phyloP scores from a whole-genome alignment of 192 early-diverging fungal genomes.

The Piromyces sp. region DNA sequence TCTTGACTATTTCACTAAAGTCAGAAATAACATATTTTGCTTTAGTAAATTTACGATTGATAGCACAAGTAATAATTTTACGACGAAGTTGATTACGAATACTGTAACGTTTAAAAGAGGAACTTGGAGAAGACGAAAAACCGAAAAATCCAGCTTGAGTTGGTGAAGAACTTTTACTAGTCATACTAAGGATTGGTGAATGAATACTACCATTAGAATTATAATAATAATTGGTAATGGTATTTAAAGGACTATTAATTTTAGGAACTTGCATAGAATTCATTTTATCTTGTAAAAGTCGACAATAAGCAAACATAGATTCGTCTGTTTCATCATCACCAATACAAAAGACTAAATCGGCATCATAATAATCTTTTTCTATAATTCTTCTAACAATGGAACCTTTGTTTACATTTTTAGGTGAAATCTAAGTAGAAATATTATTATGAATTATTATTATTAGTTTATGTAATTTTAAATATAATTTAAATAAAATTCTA shows the following conservation, averaged over 20 bases:
- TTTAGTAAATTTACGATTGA: not conserved
- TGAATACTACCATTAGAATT: not conserved
- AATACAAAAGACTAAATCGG: slow-evolving; percentile 50
- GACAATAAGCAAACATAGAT: slow-evolving; percentile 46
- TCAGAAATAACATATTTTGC: not conserved
- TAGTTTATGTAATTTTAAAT: too few relatives aligned
- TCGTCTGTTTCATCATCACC: slow-evolving; percentile 69
- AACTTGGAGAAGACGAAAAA: not conserved
- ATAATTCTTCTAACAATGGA: slow-evolving; percentile 36
- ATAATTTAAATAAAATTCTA: too few relatives aligned
- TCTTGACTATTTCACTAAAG: not conserved
- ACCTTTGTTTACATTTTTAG: slow-evolving; percentile 52
- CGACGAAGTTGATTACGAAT: not conserved
- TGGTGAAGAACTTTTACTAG: not conserved
- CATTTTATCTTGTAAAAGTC: not conserved
- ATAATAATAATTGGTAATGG: not conserved
- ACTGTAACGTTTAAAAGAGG: not conserved
- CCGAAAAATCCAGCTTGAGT: not conserved
- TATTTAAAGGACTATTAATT: not conserved
- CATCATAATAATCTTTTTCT: slow-evolving; percentile 14
- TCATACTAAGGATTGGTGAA: not conserved
- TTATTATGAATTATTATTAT: too few relatives aligned
- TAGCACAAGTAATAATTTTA: not conserved
- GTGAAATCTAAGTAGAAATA: slow-evolving; percentile 38
- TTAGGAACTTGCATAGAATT: not conserved